Base-by-base conservation (phyloP, 1,284 basidiomycete species). In the Ceratobasidium theobromae region DNA sequence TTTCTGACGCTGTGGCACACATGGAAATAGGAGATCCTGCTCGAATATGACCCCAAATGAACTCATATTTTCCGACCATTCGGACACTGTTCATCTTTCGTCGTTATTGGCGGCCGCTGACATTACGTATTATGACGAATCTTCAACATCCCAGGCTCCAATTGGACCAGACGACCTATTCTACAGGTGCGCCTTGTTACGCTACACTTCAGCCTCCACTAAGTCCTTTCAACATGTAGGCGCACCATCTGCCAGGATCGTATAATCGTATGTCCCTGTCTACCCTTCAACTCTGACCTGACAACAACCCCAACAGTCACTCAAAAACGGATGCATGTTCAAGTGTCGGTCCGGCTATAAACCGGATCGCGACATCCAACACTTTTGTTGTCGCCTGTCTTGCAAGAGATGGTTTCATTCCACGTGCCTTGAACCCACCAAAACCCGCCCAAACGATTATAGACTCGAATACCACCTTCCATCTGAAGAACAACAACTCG, bases 51-150 rank as follows among this genome's bases (percentile, higher is more conserved):
- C 49, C n/a, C 1, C 11, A n/a, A 35, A 49, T 18, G 57, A 60
- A 16, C 57, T 60, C 28, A 60, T 60, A 18, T 30, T 43, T 9
- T 60, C 57, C 30, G 57, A 60, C 28, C 57, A 60, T 45, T 14
- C 9, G 12, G 57, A 60, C 41, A 49, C 32, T 18, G 18, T 60
- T 28, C 57, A 60, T n/a, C 45, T 60, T 12, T 48, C 57, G 28
- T 60, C 57, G 21, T 6, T 60, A 11, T n/a, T 48, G 30, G 43
- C 28, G 16, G 14, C 11, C 12, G 45, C 49, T 3, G 43, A 60
- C 23, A 45, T 60, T 12, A 35, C 14, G 21, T 60, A 32, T 21
- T 60, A 33, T 32, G 32, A 60, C 21, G 57, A 60, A 35, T 25
- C 33, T 11, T 49, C 43, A 21, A 25, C 43, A 30, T 32, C 41